Evolutionary conservation across 2,329 filamentous ascomycete genomes (phyloP).

Genomic region (Colletotrichum euphorbiae): DNA sequence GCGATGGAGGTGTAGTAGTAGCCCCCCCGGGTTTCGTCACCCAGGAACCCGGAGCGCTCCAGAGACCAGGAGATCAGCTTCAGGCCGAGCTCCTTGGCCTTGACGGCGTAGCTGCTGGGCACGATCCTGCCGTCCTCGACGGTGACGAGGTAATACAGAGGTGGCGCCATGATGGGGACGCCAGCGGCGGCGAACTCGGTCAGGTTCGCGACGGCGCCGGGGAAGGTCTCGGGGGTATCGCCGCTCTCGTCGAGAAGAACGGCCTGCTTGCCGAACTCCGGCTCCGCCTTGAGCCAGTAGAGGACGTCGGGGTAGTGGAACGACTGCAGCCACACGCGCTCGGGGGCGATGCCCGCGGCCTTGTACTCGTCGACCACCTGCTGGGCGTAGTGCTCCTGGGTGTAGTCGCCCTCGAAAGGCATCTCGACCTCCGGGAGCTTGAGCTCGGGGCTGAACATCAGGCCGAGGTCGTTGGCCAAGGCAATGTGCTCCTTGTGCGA

Average conservation of each 20-base stretch:
- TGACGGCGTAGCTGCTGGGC: constrained; percentile 71
- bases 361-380: constrained; percentile 73
- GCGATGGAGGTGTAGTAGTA: constrained; percentile 69
- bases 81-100: constrained; percentile 70
- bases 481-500: constrained; percentile 72
- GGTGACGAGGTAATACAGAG: constrained; percentile 71
- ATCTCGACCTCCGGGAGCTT: constrained; percentile 77
- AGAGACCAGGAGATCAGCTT: constrained; percentile 77
- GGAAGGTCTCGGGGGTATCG: constrained; percentile 63
- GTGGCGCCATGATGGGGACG: constrained; percentile 72
- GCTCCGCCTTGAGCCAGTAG: constrained; percentile 74
- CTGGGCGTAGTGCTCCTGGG: constrained; percentile 72
- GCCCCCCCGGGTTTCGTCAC: constrained; percentile 58
- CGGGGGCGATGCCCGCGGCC: constrained; percentile 61
- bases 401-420: constrained; percentile 74
- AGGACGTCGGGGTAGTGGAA: constrained; percentile 73
- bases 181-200: constrained; percentile 66
- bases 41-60: constrained; percentile 72
- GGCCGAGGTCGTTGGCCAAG: constrained; percentile 66
- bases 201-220: constrained; percentile 67
- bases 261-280: constrained; percentile 70
- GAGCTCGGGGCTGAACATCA: constrained; percentile 75
- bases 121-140: constrained; percentile 66
- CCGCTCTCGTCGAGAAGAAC: constrained; percentile 74
- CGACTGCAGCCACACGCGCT: constrained; percentile 71